A percentile compares a stretch with the other conserved stretches of the same genome.
Conservation (phyloP, 208 protist species). For the Crithidia mellificae region DNA sequence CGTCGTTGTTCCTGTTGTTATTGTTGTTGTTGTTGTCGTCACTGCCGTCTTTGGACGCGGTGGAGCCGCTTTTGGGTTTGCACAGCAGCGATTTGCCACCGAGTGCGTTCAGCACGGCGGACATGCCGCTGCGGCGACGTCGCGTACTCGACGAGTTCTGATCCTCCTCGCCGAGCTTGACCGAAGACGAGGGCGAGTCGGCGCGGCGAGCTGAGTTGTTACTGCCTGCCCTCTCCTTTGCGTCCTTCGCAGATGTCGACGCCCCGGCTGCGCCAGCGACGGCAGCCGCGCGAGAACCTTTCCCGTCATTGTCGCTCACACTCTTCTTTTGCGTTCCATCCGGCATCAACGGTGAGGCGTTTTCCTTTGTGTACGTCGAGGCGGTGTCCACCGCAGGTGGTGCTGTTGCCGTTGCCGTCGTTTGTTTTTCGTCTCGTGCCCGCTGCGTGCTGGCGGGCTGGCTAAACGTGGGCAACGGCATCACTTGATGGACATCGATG, state of each 20-base stretch:
- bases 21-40: neutral
- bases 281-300: too few species aligned
- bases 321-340: neutral
- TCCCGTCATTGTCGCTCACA: too few species aligned
- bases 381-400: neutral
- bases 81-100: slow-evolving; percentile 8
- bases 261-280: too few species aligned
- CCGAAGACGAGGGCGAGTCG: neutral
- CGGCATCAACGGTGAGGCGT: neutral
- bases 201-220: neutral
- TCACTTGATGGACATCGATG: slow-evolving; percentile 2
- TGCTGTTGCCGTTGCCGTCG: neutral
- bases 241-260: too few species aligned
- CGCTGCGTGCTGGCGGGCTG: neutral
- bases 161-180: neutral
- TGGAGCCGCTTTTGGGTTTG: slow-evolving; percentile 9
- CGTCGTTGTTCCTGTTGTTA: too few species aligned
- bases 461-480: slow-evolving; percentile 17
- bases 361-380: neutral
- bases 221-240: too few species aligned
- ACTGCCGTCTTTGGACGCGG: slow-evolving; percentile 11
- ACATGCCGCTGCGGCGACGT: slow-evolving; percentile 9
- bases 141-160: neutral
- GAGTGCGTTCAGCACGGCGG: neutral
- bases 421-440: neutral